These are phyloP conservation scores for Pichia manshurica DNA, from an alignment of 805 yeast species.

Conservation along the genomic window DNA sequence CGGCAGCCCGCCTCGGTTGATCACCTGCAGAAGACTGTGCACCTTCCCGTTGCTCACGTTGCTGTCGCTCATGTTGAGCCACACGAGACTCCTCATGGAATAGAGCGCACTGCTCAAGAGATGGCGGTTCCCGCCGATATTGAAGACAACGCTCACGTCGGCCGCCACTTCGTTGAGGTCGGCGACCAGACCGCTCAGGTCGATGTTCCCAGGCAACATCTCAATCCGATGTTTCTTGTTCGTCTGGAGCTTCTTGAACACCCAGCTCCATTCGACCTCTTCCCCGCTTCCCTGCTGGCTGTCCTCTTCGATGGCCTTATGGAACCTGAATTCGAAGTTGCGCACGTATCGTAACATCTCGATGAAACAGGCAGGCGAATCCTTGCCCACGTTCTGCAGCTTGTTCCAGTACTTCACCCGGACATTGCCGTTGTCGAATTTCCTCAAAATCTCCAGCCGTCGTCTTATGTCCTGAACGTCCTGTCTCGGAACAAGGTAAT, in stretches of 20 bases:
- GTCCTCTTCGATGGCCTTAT: background rate
- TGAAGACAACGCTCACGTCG: slow-evolving; percentile 5
- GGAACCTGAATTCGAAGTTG: background rate
- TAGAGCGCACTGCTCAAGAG: slow-evolving; percentile 8
- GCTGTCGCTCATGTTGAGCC: slow-evolving; percentile 10
- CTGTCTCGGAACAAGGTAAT: background rate
- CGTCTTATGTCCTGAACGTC: background rate
- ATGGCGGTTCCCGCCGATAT: slow-evolving; percentile 4
- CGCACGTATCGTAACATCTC: slow-evolving; percentile 1
- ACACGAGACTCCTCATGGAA: slow-evolving; percentile 7
- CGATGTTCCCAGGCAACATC: slow-evolving; percentile 12
- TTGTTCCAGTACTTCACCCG: slow-evolving; percentile 6
- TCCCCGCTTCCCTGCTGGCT: background rate
- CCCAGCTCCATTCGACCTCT: slow-evolving; percentile 10
- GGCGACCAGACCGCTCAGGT: slow-evolving; percentile 4
- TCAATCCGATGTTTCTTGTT: slow-evolving; percentile 12
- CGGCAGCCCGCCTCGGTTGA: slow-evolving; percentile 9
- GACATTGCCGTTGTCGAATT: background rate
- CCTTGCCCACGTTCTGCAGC: background rate
- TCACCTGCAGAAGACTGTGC: slow-evolving; percentile 10
- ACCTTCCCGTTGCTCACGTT: slow-evolving; percentile 3
- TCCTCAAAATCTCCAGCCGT: slow-evolving; percentile 1
- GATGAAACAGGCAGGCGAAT: slow-evolving; percentile 8
- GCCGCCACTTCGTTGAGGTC: slow-evolving; percentile 7
- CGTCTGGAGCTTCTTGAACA: slow-evolving; percentile 6